Percentiles rank a stretch among this genome's conserved stretches.
These are phyloP conservation scores for Leccinum rimulosum DNA, from an alignment of 768 basidiomycete genomes.

Conservation along the genomic window DNA sequence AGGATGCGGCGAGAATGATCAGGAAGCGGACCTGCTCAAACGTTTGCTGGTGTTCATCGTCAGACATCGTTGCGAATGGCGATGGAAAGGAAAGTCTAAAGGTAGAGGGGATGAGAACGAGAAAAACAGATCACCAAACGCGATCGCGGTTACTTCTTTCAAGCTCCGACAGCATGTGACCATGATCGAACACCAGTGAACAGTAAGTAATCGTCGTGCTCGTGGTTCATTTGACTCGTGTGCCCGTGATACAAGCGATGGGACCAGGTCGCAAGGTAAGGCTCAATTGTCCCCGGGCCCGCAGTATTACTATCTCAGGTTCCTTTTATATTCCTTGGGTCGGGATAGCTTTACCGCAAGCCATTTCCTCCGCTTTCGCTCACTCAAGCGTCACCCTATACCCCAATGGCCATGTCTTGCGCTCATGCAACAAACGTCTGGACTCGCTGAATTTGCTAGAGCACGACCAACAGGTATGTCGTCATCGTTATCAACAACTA, in stretches of 20 bases:
- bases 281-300: background rate
- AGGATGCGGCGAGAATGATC: conserved; percentile 9
- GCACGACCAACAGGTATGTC: conserved; percentile 73
- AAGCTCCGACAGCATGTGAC: conserved; percentile 35
- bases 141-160: conserved; percentile 35
- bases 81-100: conserved; percentile 19
- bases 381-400: background rate
- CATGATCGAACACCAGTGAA: too few species aligned
- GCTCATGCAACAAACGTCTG: conserved; percentile 70
- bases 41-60: conserved; percentile 89
- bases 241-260: conserved; percentile 52
- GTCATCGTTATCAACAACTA: background rate
- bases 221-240: conserved; percentile 2
- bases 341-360: conserved; percentile 63
- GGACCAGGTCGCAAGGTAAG: conserved; percentile 86
- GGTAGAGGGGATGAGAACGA: conserved; percentile 16
- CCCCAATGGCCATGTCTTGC: conserved; percentile 68
- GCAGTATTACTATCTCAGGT: background rate
- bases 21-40: conserved; percentile 69
- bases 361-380: background rate
- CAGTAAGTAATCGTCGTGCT: conserved; percentile 31
- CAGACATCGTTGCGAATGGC: conserved; percentile 61
- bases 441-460: conserved; percentile 80
- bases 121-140: conserved; percentile 20
- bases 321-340: background rate